Base-by-base conservation (phyloP, 345 rosid species). In the Citrus trifoliata region DNA sequence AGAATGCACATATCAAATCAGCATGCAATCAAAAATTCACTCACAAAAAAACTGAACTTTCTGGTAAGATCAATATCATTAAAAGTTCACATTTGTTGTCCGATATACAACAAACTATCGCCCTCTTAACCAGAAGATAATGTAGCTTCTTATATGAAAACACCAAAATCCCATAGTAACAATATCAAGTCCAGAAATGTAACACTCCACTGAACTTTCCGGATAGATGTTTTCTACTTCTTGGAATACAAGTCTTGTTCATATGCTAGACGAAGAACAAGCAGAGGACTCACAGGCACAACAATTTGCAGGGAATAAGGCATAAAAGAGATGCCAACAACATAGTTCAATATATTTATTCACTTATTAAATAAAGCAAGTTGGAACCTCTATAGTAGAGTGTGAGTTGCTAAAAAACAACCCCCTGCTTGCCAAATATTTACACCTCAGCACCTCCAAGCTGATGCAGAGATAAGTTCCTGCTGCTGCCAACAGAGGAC, bases 381-480 rank as follows among this genome's bases (percentile, higher is more conserved):
- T 72, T 76, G 79, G 75, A 81, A 81, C 78, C 80, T 79, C 76
- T 32, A 37, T 75, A 1, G 59, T 78, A 74, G 74, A 21, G 76
- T 70, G 79, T 73, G 81, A 79, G 81, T 76, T 55, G 79, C 83
- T 63, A 66, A 77, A 81, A 81, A 55, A 46, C 70, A 53, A 74
- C 73, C 81, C 79, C 46, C 77, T 58, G 82, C 80, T 72, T 32
- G 70, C 59, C 62, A 60, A 28, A 67, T 27, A 27, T 55, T 63
- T 58, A 40, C 74, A 63, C 48, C 76, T 88, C 80, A 88, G 77
- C 89, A 85, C 78, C 85, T 88, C 91, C 91, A 88, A 59, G 91
- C 91, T 19, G 89, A 88, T 74, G 85, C 89, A 48, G 89, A 83
- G 73, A 86, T 85, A 46, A 88, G 89, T 71, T 88, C 89, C 46